Evolutionary conservation across 192 early-diverging fungal species (phyloP).

Genomic region (Pilaira anomala): DNA sequence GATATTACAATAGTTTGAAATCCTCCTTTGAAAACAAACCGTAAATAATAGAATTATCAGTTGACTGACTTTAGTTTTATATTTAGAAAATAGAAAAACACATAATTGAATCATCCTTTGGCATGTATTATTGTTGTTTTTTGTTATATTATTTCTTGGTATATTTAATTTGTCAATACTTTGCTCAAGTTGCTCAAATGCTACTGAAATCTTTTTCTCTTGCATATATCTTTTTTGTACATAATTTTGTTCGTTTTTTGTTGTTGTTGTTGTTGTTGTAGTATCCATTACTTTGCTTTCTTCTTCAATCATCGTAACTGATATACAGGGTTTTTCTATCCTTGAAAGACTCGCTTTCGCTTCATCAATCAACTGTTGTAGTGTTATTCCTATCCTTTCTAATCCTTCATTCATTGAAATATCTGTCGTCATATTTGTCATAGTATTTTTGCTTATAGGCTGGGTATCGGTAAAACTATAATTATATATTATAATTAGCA

Average conservation of each 20-base stretch:
- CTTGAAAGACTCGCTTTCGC: conserved; percentile 6
- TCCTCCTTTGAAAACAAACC: no score
- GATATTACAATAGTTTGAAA: no score
- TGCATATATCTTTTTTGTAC: neutral
- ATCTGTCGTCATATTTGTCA: conserved; percentile 2
- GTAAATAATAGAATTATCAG: no score
- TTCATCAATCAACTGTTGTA: conserved; percentile 15
- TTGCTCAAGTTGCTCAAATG: conserved; percentile 8
- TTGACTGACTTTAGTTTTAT: no score
- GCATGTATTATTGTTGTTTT: no score
- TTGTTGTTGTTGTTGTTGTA: neutral
- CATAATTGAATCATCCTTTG: no score
- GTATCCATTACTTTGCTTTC: no score
- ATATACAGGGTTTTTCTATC: neutral
- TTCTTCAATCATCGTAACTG: no score
- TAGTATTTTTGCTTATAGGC: no score
- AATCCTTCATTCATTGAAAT: neutral
- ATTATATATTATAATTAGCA: no score
- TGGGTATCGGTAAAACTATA: no score
- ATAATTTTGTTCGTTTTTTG: neutral
- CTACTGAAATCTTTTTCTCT: neutral
- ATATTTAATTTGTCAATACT: neutral
- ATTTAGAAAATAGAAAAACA: no score
- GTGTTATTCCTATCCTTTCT: neutral
- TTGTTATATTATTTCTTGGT: neutral